Evolutionary conservation across 1,139 yeast species (phyloP), one percentile per base, ranked within the genome.

Genomic region (Geotrichum carabidarum): DNA sequence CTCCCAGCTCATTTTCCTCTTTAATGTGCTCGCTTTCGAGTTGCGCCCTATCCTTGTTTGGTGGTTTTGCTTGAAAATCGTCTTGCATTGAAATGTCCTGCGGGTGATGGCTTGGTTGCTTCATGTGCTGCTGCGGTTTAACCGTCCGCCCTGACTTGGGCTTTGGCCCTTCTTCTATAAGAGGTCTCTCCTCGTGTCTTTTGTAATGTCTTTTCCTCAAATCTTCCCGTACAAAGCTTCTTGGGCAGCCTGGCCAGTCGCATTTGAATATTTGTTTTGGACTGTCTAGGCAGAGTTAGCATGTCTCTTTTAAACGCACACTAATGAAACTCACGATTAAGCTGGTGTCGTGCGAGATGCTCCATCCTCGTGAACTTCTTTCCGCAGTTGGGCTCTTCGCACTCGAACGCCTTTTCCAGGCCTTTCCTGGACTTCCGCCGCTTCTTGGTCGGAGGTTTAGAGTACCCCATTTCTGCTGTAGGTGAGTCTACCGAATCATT

Each of bases 321-420:
- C 5, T 8, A 43, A 43, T 15, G 36, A 30, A 18, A 50, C 53
- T 36, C 15, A 46, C 51, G 58, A 30, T 55, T 55, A 9, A 55
- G 46, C 45, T 48, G 55, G 35, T 53, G 55, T n/a, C 55, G 48
- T 2, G 52, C 17, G n/a, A 74, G 63, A 59, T 74, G 78, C 58
- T 74, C 78, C 7, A 70, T 63, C 56, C 88, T 72, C 1, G 86
- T 81, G 64, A 83, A 83, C 59, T 75, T 76, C 68, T 82, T 83
- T 7, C 80, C 82, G 65, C 88, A 83, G 38, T 74, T 75, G 44
- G 78, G 76, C 64, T 75, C 79, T 15, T 75, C 74, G 64, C 88
- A 83, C 18, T 49, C 63, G 58, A 63, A 71, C 35, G 61, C 59
- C 57, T 69, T 68, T 41, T 64, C 69, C 11, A 68, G 63, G 8